Evolutionary conservation across 228 moss, liverwort and hornwort genomes (phyloP).

Genomic region (Sphagnum fallax): DNA sequence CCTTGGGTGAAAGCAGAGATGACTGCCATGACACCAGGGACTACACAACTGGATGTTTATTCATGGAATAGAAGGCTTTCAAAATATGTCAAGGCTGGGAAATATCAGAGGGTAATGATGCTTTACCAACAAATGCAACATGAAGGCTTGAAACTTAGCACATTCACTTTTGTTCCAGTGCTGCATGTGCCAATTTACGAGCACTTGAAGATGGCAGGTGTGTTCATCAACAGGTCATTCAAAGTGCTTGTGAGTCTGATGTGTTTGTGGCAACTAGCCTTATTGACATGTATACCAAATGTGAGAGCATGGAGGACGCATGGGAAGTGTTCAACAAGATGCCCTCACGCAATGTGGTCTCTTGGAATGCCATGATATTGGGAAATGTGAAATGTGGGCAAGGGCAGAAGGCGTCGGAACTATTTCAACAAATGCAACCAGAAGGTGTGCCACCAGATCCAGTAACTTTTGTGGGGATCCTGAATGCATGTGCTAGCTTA

Average conservation of each 20-base stretch:
- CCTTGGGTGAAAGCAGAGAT: too few species aligned
- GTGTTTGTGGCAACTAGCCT: conserved; percentile 1
- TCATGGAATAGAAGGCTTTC: too few species aligned
- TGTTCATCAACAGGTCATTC: conserved; percentile 1
- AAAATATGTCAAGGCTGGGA: too few species aligned
- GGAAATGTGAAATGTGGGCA: neutral
- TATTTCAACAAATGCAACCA: neutral
- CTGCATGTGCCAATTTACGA: conserved; percentile 1
- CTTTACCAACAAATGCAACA: neutral
- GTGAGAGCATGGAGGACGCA: conserved; percentile 2
- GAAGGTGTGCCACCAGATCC: conserved; percentile 1
- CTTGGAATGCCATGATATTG: conserved; percentile 5
- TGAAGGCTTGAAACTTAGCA: neutral
- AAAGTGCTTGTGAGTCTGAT: neutral
- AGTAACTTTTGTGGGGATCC: conserved; percentile 1
- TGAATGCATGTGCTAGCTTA: neutral
- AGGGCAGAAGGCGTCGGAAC: neutral
- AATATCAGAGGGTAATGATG: too few species aligned
- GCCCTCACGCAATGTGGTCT: neutral
- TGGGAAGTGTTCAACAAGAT: conserved; percentile 3
- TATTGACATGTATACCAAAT: conserved; percentile 6
- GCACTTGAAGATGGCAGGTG: conserved; percentile 1
- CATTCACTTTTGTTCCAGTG: conserved; percentile 1
- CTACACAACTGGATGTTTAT: too few species aligned
- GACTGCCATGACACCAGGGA: too few species aligned